These are phyloP conservation scores for Uronychia binucleata DNA, from an alignment of 73 alveolate genomes.

Conservation along the genomic window DNA sequence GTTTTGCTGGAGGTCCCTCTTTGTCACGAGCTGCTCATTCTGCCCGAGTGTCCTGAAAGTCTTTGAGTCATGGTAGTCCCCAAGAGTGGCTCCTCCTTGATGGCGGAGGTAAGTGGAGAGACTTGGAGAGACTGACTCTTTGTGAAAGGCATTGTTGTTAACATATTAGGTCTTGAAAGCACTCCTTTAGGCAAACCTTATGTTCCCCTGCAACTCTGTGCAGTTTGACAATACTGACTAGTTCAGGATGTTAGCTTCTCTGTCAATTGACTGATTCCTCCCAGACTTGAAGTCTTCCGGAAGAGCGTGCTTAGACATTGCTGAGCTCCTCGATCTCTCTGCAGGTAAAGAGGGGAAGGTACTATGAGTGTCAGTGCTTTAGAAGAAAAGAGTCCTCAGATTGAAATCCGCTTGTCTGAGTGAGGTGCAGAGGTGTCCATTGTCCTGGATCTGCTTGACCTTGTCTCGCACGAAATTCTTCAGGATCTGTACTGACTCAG, in stretches of 20 bases:
- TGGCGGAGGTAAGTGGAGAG: neutral
- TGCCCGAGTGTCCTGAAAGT: neutral
- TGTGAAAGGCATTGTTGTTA: neutral
- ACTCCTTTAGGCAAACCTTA: too few relatives aligned
- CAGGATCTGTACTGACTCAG: conserved; percentile 72
- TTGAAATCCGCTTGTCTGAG: neutral
- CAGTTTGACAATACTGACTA: too few relatives aligned
- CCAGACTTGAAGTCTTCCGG: neutral
- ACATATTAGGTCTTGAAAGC: neutral
- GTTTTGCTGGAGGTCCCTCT: too few relatives aligned
- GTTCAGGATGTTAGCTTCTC: too few relatives aligned
- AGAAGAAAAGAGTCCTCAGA: neutral
- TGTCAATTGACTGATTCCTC: neutral
- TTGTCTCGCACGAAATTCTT: conserved; percentile 74
- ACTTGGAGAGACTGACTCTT: neutral
- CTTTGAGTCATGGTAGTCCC: neutral
- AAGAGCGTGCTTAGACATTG: neutral
- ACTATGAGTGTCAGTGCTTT: neutral
- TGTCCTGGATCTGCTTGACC: conserved; percentile 11
- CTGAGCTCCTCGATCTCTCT: neutral
- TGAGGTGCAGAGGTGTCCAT: neutral
- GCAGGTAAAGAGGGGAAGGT: neutral
- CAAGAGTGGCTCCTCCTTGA: neutral
- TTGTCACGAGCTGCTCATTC: neutral
- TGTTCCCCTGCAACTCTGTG: too few relatives aligned